Conservation (phyloP, 2,329 filamentous ascomycete genomes). For the Cladosporium cucumerinum region DNA sequence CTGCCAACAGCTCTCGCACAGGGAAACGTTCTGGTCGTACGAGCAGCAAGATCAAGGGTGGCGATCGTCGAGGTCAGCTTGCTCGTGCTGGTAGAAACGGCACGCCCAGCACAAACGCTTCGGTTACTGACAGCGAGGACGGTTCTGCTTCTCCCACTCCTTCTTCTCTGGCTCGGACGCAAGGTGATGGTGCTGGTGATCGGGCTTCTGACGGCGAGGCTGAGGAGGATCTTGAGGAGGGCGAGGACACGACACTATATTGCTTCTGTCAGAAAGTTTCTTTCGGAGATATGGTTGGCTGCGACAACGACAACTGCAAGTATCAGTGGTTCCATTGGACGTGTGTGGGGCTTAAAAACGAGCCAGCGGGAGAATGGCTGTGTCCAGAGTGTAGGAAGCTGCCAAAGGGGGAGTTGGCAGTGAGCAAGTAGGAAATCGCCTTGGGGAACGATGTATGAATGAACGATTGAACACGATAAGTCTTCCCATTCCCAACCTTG, state of each 20-base stretch:
- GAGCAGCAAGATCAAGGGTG: slow-evolving; percentile 26
- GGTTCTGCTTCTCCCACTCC: slow-evolving; percentile 32
- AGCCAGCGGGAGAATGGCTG: slow-evolving; percentile 51
- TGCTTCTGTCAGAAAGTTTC: slow-evolving; percentile 80
- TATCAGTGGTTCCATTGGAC: slow-evolving; percentile 88
- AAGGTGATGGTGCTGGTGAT: slow-evolving; percentile 29
- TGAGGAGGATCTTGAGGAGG: slow-evolving; percentile 61
- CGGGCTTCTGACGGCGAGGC: slow-evolving; percentile 37
- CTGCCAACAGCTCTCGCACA: slow-evolving; percentile 2
- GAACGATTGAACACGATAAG: background rate
- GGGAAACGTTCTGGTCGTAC: slow-evolving; percentile 17
- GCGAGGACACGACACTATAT: slow-evolving; percentile 72
- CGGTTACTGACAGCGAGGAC: slow-evolving; percentile 19
- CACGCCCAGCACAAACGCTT: slow-evolving; percentile 31
- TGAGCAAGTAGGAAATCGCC: slow-evolving; percentile 8
- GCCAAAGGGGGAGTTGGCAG: slow-evolving; percentile 12
- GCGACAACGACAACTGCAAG: slow-evolving; percentile 76
- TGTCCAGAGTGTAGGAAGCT: slow-evolving; percentile 40
- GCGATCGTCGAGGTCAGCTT: slow-evolving; percentile 35
- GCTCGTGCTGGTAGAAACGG: slow-evolving; percentile 31
- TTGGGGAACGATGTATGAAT: background rate
- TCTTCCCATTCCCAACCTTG: background rate
- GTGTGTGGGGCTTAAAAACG: slow-evolving; percentile 49
- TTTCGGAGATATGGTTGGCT: slow-evolving; percentile 85
- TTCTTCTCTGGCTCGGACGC: slow-evolving; percentile 27